These are phyloP conservation scores for Phyllosticta ampelicida DNA, from an alignment of 2,329 filamentous ascomycete species.

Conservation along the genomic window DNA sequence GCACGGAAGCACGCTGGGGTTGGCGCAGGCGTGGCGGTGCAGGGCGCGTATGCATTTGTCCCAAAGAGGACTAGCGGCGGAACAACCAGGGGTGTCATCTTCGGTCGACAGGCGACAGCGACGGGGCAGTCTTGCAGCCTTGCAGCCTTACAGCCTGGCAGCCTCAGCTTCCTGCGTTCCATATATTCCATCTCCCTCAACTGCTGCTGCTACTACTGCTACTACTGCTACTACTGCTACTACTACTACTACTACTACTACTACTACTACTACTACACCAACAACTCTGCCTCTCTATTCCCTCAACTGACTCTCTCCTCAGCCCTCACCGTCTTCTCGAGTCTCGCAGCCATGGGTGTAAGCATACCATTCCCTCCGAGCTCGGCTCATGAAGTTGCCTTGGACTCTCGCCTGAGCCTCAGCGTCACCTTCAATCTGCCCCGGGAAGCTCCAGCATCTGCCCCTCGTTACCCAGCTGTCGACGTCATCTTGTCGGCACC, in stretches of 20 bases:
- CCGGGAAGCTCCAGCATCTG: not conserved
- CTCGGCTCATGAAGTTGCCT: not conserved
- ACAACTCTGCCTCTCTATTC: not conserved
- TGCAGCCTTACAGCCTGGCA: too few species aligned
- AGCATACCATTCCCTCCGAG: not conserved
- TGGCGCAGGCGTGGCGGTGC: not conserved
- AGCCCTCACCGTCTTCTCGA: not conserved
- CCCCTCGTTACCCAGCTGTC: constrained; percentile 12
- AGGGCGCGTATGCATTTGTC: not conserved
- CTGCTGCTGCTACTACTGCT: too few species aligned
- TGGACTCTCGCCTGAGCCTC: too few species aligned
- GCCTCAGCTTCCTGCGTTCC: not conserved
- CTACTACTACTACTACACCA: too few species aligned
- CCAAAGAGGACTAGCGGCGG: not conserved
- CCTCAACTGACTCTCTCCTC: not conserved
- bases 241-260: too few species aligned
- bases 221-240: too few species aligned
- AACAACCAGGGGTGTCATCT: not conserved
- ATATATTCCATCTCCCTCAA: not conserved
- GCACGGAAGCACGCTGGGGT: too few species aligned
- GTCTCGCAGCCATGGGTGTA: constrained; percentile 5
- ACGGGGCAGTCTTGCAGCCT: too few species aligned
- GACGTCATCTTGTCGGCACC: constrained; percentile 2
- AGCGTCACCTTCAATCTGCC: not conserved
- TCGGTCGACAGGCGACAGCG: not conserved